Conservation (phyloP, 441 rosid species). For the Omphalea diandra region DNA sequence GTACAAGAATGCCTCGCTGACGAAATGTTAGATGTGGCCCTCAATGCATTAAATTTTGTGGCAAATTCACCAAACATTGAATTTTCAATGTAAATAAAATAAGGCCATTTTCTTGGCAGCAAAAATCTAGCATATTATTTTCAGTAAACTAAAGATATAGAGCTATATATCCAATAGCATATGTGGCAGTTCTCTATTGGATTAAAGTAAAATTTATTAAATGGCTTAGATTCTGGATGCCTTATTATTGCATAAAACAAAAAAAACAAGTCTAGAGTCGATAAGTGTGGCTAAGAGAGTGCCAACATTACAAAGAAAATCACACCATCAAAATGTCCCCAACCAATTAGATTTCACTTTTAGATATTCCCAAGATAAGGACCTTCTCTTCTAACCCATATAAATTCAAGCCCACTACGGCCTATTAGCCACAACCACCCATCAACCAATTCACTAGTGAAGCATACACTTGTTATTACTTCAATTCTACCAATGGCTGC, state of each 20-base stretch:
- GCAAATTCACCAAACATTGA: too few relatives aligned
- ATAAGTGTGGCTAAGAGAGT: conserved; percentile 16
- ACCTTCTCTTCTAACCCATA: conserved; percentile 3
- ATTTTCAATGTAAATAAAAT: too few relatives aligned
- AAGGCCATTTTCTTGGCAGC: neutral
- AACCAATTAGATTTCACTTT: conserved; percentile 31
- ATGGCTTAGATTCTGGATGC: neutral
- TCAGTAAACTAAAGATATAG: neutral
- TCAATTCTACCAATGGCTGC: too few relatives aligned
- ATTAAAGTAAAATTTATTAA: neutral
- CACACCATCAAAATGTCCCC: neutral
- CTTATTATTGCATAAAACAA: too few relatives aligned
- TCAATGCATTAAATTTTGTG: too few relatives aligned
- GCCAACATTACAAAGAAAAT: conserved; percentile 24
- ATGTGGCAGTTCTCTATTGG: conserved; percentile 27
- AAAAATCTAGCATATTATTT: neutral
- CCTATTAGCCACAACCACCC: too few relatives aligned
- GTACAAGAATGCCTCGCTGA: too few relatives aligned
- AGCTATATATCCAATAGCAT: conserved; percentile 13
- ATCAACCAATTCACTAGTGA: too few relatives aligned
- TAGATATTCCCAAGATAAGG: conserved; percentile 33
- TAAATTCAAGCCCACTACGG: too few relatives aligned
- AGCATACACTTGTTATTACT: too few relatives aligned
- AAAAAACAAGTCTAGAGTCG: too few relatives aligned
- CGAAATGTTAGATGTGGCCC: too few relatives aligned